Conservation (phyloP, 2,329 filamentous ascomycete species). For the Fusarium annulatum region DNA sequence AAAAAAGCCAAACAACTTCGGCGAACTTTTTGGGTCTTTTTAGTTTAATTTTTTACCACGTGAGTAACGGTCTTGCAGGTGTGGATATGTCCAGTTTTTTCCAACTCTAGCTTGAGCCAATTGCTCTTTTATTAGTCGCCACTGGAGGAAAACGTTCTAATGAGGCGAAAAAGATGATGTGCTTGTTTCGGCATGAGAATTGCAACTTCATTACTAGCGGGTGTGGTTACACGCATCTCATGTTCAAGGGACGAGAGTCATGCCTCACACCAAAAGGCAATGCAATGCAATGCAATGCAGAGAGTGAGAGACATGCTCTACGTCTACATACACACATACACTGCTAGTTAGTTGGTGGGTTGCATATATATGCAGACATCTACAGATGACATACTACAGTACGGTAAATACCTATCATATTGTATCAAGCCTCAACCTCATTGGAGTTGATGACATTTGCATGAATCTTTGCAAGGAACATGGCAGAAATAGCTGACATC, state of each 20-base stretch:
- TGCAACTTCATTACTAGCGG: not conserved
- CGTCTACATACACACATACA: not conserved
- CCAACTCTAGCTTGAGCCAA: not conserved
- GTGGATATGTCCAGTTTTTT: not conserved
- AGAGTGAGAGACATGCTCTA: not conserved
- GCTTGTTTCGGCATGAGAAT: not conserved
- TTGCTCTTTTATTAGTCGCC: not conserved
- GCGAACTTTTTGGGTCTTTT: not conserved
- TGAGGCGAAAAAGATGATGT: not conserved
- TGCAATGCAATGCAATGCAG: not conserved
- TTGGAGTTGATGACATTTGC: not conserved
- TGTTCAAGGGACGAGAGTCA: constrained; percentile 14
- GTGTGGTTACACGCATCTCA: constrained; percentile 26
- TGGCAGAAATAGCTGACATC: not conserved
- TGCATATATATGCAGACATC: not conserved
- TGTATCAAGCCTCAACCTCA: not conserved
- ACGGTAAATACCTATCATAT: not conserved
- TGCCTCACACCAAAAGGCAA: not conserved
- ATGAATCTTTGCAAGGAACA: not conserved
- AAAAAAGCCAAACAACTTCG: not conserved
- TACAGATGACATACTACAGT: not conserved
- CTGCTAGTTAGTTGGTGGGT: not conserved
- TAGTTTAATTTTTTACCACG: constrained; percentile 3
- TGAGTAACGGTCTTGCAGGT: constrained; percentile 22
- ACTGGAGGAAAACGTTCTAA: not conserved